Percentiles rank a stretch among this genome's conserved stretches.
phyloP scores from a whole-genome alignment of 2,329 filamentous ascomycete genomes.

The Aspergillus chevalieri region DNA sequence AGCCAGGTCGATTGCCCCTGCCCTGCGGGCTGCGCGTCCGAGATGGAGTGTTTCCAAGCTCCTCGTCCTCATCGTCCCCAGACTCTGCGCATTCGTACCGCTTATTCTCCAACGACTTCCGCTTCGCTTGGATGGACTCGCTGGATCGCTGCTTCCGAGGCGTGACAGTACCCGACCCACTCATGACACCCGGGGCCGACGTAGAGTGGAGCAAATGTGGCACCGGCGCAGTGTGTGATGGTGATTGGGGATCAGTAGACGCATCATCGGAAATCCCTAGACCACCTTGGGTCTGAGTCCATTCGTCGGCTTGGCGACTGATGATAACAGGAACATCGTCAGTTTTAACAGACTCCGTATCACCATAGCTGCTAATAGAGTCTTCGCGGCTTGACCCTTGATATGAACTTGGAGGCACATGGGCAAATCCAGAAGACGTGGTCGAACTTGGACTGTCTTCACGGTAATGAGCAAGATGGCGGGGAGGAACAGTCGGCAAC shows the following conservation, averaged over 20 bases:
- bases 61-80: constrained; percentile 91
- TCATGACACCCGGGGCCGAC: constrained; percentile 60
- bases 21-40: constrained; percentile 47
- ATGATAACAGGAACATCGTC: constrained; percentile 75
- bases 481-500: constrained; percentile 56
- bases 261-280: constrained; percentile 67
- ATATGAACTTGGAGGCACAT: constrained; percentile 67
- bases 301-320: constrained; percentile 69
- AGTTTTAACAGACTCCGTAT: constrained; percentile 69
- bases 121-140: constrained; percentile 68
- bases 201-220: constrained; percentile 54
- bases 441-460: constrained; percentile 82
- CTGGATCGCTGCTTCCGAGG: constrained; percentile 61
- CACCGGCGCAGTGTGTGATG: constrained; percentile 32
- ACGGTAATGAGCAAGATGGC: constrained; percentile 56
- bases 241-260: constrained; percentile 14
- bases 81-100: constrained; percentile 73
- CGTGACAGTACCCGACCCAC: constrained; percentile 42
- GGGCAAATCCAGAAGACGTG: constrained; percentile 61
- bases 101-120: constrained; percentile 67
- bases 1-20: constrained; percentile 60
- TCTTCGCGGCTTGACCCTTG: constrained; percentile 76
- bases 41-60: constrained; percentile 58
- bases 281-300: constrained; percentile 61
- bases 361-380: constrained; percentile 77